These are phyloP conservation scores for Chloranthus sessilifolius DNA, from an alignment of 164 flowering plant genomes.

Conservation along the genomic window DNA sequence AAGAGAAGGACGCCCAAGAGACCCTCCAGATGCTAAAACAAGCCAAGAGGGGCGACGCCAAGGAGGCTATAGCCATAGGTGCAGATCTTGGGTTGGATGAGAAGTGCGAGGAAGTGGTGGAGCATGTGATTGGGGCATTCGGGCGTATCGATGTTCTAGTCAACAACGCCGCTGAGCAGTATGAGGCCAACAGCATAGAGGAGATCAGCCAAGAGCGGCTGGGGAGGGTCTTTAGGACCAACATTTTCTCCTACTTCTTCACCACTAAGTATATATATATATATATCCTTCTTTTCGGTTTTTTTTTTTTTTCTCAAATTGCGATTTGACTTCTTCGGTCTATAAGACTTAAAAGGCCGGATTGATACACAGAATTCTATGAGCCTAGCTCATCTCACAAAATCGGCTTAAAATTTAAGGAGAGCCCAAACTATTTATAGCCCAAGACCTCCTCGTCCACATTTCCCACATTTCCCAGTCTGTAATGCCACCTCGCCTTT, in stretches of 20 bases:
- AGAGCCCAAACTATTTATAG: too few relatives aligned
- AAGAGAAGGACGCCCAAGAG: slow-evolving; percentile 69
- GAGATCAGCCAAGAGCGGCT: slow-evolving; percentile 44
- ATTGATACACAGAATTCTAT: too few relatives aligned
- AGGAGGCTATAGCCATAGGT: slow-evolving; percentile 49
- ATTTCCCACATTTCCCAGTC: too few relatives aligned
- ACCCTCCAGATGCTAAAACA: slow-evolving; percentile 40
- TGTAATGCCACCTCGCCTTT: too few relatives aligned
- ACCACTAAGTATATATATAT: slow-evolving; percentile 25
- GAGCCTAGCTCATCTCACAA: too few relatives aligned
- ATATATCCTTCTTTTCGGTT: neutral
- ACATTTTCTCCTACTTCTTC: slow-evolving; percentile 51
- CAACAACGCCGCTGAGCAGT: slow-evolving; percentile 61
- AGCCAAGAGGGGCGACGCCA: slow-evolving; percentile 33
- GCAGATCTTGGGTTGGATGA: slow-evolving; percentile 59
- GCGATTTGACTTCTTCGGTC: too few relatives aligned
- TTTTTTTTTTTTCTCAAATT: neutral
- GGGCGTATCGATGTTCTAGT: slow-evolving; percentile 57
- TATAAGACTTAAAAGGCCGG: too few relatives aligned
- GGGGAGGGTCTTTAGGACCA: slow-evolving; percentile 57
- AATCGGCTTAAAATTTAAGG: too few relatives aligned
- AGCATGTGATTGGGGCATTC: slow-evolving; percentile 42
- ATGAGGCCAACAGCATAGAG: slow-evolving; percentile 31
- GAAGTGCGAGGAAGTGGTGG: slow-evolving; percentile 55
- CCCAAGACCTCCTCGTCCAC: too few relatives aligned